Evolutionary conservation across 768 basidiomycete genomes (phyloP), one percentile per base, ranked within the genome.

Genomic region (Phylloporus scabripes): DNA sequence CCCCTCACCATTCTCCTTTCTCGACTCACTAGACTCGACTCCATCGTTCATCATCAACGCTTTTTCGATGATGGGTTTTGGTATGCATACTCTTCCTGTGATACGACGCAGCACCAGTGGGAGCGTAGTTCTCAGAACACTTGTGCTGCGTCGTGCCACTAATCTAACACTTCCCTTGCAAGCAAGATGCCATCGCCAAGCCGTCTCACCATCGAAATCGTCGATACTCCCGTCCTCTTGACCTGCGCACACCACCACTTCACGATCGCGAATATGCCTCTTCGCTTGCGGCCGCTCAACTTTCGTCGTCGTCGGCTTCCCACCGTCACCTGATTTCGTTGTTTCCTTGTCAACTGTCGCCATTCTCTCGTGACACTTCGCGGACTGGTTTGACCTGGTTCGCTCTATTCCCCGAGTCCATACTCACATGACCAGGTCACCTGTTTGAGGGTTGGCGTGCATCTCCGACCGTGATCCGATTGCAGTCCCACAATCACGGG

Each of bases 41-140:
- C 50, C 46, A 14, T n/a, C 21, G 3, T 18, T 31, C 29, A 36
- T 38, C 42, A 33, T 12, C 10, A 4, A 18, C 32, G 14, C 45
- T 41, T n/a, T 8, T 5, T 29, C 28, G 28, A 42, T 42, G 24
- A 28, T 18, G 0, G 5, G 11, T 11, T 10, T 18, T 7, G 23
- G 40, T 41, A 48, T 50, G 46, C 34, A 20, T 37, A 49, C 23
- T 34, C 32, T 8, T n/a, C 17, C 3, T 4, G 46, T 42, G 55
- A 48, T 56, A 59, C 60, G 37, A 48, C 12, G 51, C 50, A 53
- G 45, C 54, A 65, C 65, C 60, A 64, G 67, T 63, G 72, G 68
- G 73, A 75, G 75, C 73, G 75, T 59, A 64, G 73, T 74, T 51
- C 75, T 76, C 71, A 62, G 49, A 67, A 73, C 70, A 63, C 70